Base-by-base conservation (phyloP, 1,139 yeast genomes). In the Citeromyces siamensis region DNA sequence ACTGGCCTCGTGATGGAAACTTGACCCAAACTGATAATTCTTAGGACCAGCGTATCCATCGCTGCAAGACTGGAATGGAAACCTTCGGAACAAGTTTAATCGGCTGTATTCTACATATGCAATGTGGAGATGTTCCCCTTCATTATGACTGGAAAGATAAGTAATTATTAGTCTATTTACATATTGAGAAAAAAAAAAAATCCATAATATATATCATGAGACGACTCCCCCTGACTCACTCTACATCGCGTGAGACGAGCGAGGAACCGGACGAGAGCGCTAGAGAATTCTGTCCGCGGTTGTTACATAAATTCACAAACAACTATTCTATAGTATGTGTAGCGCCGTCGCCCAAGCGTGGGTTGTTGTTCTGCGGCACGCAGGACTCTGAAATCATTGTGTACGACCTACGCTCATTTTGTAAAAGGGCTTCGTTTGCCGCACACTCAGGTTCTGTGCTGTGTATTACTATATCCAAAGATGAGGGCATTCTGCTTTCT, bases 351-450 rank as follows among this genome's bases (percentile, higher is more conserved):
- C 79, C 82, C 0, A 55, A 56, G 21, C 68, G 68, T 40, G 64
- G 70, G 32, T 59, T 77, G 32, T 50, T 90, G 13, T 82, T 82
- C 52, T 93, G 95, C 41, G 98, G 98, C n/a, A 84, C 96, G 1
- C 95, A 88, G 48, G 83, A 81, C 48, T 83, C 94, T n/a, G 72
- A 72, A 47, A 80, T 90, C 36, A 57, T 84, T 32, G 76, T 84
- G 1, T 78, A 70, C 49, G 88, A 84, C 48, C 60, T 82, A 42
- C 57, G 58, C n/a, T 74, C 80, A 1, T 88, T 71, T 52, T 74
- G 75, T 35, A 53, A 66, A 41, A 64, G 62, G 37, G 60, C 58
- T 31, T 63, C 62, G 23, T 50, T 71, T 9, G 56, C 56, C 9
- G 84, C 81, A 12, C 86, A 83, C 51, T 64, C 75, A 0, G 77